Base-by-base conservation (phyloP, 768 basidiomycete species). In the Lyophyllum shimeji region DNA sequence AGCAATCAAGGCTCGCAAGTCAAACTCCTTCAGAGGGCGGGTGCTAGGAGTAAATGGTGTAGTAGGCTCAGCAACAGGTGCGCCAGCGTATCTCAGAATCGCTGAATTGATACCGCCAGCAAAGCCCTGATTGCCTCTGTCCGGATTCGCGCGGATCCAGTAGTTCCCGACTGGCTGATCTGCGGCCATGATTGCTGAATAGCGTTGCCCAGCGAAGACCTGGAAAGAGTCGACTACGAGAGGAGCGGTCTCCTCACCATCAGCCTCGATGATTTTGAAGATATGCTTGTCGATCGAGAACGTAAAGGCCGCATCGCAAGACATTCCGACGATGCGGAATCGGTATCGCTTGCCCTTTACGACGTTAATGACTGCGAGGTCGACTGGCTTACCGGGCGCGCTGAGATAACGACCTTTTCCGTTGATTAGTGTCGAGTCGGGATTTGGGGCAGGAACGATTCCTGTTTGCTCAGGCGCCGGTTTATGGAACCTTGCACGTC, bases 251-350 rank as follows among this genome's bases (percentile, higher is more conserved):
- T 76, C 74, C 39, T 65, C 69, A 0, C 77, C 75, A 40, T 84
- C 83, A 0, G 65, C 78, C 59, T 84, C 82, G 45, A 84, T 83
- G 52, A 84, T 68, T 2, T 76, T 82, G 69, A 82, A 58, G 5
- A 60, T 64, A 55, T 82, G 80, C 12, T 71, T 68, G 58, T 80
- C 77, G 33, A 82, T 75, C 1, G 74, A 67, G 62, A 82, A 81
- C 39, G 63, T 68, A 61, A 71, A 79, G 43, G 63, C 64, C 18
- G 69, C 62, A 50, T 66, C 67, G 63, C 71, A 74, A 21, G 68
- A 66, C 55, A 71, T 62, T 42, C 67, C 66, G 46, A 76, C 59
- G n/a, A 76, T 53, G n/a, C 76, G 69, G 57, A 74, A 64, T 18
- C 75, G 71, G 50, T 76, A 77, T n/a, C 74, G 64, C 53, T 65